phyloP scores from a whole-genome alignment of 2,329 filamentous ascomycete species.

The Leptodontidium sp. region DNA sequence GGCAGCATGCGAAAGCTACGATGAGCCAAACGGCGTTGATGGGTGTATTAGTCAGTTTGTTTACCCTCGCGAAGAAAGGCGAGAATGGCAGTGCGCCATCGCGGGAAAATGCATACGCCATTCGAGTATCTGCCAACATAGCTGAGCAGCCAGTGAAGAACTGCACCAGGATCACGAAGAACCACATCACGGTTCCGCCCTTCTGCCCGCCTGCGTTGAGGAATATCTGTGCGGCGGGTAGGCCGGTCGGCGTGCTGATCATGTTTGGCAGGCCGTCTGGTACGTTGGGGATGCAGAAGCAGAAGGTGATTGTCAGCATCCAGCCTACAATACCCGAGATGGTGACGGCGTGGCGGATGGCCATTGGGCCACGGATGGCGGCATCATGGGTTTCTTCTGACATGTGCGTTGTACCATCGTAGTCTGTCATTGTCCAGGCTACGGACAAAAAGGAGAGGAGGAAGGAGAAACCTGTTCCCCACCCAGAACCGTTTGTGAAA shows the following conservation, averaged over 20 bases:
- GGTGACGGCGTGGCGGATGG: conserved; percentile 65
- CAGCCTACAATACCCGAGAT: conserved; percentile 68
- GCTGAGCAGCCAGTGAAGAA: conserved; percentile 71
- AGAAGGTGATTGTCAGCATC: conserved; percentile 69
- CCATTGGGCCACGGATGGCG: conserved; percentile 64
- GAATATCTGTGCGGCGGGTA: conserved; percentile 67
- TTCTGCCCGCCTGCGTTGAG: conserved; percentile 64
- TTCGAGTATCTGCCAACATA: conserved; percentile 69
- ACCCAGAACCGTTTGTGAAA: conserved; percentile 68
- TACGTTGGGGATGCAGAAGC: conserved; percentile 67
- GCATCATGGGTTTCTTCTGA: conserved; percentile 73
- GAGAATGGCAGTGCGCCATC: conserved; percentile 69
- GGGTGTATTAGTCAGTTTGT: conserved; percentile 62
- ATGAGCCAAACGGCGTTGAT: conserved; percentile 71
- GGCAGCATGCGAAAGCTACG: conserved; percentile 61
- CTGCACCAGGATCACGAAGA: conserved; percentile 68
- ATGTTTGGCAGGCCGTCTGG: conserved; percentile 57
- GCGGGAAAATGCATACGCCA: conserved; percentile 68
- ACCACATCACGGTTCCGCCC: conserved; percentile 68
- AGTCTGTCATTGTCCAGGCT: conserved; percentile 73
- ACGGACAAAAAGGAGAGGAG: conserved; percentile 64
- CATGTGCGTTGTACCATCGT: conserved; percentile 73
- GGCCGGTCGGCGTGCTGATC: conserved; percentile 59
- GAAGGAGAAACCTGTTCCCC: conserved; percentile 69
- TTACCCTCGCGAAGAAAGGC: conserved; percentile 57